phyloP scores from a whole-genome alignment of 2,329 filamentous ascomycete species.

The Talaromyces sp. region DNA sequence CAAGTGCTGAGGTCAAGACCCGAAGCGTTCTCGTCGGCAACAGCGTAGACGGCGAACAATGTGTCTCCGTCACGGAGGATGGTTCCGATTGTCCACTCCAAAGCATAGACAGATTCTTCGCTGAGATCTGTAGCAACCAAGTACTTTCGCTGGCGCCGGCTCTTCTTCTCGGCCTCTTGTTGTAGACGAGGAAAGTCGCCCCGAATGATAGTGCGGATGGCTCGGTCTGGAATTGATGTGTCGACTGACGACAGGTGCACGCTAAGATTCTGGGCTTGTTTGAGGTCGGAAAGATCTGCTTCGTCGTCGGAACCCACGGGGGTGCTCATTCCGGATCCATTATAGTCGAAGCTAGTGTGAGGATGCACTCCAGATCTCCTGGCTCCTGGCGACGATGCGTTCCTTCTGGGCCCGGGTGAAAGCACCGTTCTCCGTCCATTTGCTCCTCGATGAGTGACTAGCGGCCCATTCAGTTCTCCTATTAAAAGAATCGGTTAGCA shows the following conservation, averaged over 20 bases:
- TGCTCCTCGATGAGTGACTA: conserved; percentile 12
- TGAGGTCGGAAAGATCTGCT: conserved; percentile 77
- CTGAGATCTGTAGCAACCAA: conserved; percentile 94
- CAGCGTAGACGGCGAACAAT: conserved; percentile 85
- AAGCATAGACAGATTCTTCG: conserved; percentile 86
- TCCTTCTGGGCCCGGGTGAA: conserved; percentile 8
- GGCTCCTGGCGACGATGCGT: background rate
- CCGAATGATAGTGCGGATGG: conserved; percentile 83
- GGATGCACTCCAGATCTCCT: conserved; percentile 64
- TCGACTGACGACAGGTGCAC: conserved; percentile 74
- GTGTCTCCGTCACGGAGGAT: conserved; percentile 93
- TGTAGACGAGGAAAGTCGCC: conserved; percentile 74
- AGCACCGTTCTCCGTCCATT: conserved; percentile 58
- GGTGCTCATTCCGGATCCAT: conserved; percentile 54
- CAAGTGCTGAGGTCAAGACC: conserved; percentile 31
- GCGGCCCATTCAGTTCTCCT: conserved; percentile 10
- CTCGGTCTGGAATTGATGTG: conserved; percentile 71
- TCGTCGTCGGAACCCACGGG: conserved; percentile 81
- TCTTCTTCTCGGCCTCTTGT: conserved; percentile 71
- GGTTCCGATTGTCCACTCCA: conserved; percentile 97
- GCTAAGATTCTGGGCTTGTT: conserved; percentile 77
- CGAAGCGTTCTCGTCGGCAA: conserved; percentile 70
- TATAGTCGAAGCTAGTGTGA: conserved; percentile 75
- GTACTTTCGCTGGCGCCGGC: conserved; percentile 79
- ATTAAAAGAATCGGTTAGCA: background rate